Conservation (phyloP, 192 early-diverging fungal species). For the Gigaspora rosea region DNA sequence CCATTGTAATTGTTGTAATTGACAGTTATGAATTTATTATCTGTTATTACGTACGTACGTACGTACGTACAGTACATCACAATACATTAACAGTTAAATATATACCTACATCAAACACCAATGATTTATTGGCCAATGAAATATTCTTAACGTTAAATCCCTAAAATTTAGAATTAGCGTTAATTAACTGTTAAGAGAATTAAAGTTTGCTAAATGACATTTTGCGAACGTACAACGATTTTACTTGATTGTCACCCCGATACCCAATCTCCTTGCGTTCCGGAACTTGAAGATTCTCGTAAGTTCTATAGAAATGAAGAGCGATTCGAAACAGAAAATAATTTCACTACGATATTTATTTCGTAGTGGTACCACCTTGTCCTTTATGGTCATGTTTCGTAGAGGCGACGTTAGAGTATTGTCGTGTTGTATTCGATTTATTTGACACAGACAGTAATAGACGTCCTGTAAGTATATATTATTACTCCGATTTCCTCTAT, state of each 20-base stretch:
- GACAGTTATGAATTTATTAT: background rate
- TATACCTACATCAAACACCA: too few species aligned
- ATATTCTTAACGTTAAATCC: too few species aligned
- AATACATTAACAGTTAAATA: too few species aligned
- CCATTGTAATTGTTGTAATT: background rate
- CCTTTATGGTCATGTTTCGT: constrained; percentile 34
- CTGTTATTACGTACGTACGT: too few species aligned
- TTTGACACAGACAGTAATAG: background rate
- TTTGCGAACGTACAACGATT: constrained; percentile 13
- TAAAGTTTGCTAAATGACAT: too few species aligned
- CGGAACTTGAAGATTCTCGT: constrained; percentile 1
- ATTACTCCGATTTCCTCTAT: background rate
- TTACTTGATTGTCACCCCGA: constrained; percentile 30
- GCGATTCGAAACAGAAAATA: background rate
- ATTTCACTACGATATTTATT: background rate
- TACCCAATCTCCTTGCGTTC: background rate
- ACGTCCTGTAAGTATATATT: constrained; percentile 2
- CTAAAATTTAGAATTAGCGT: too few species aligned
- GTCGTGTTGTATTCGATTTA: constrained; percentile 32
- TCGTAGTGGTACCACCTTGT: constrained; percentile 1
- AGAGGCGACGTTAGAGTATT: constrained; percentile 35
- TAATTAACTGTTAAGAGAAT: too few species aligned
- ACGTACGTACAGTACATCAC: too few species aligned
- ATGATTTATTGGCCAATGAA: too few species aligned
- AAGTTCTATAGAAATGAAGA: background rate